Base-by-base conservation (phyloP, 2,329 filamentous ascomycete species). In the Exophiala phaeomuriformis region DNA sequence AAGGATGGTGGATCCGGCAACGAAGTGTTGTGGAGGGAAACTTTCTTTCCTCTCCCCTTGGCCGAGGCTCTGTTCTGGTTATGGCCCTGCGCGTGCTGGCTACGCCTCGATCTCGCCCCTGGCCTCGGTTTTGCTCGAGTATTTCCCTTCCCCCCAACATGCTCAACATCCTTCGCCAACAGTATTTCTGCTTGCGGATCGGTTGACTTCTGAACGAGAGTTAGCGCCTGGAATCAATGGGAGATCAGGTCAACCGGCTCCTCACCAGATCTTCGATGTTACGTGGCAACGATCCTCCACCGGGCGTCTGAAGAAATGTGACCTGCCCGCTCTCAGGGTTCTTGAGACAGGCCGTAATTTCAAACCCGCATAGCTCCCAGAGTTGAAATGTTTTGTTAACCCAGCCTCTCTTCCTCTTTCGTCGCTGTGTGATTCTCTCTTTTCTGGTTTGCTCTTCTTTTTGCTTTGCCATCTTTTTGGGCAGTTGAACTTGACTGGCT, bases 41-140 rank as follows among this genome's bases (percentile, higher is more conserved):
- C 45, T 36, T 47, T 47, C 45, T 35, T 47, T 29, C 31, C 45
- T 47, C 45, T 47, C 33, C 45, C 31, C 27, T 47, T 47, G 5
- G 45, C 45, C 19, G 45, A 47, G 31, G 45, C 45, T 47, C 45
- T 47, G 45, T 47, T 47, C 45, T 47, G 45, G 30, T 47, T 47
- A 27, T 47, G 30, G 45, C 8, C 45, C 45, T 47, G 45, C 30
- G 45, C 45, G 33, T 28, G 7, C 12, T 45, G 42, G 42, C 42
- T 45, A 45, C 42, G 42, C 42, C 28, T 45, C 42, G 42, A 45
- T 30, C 28, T 45, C 42, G 42, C 28, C 31, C 12, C 28, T 30
- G 42, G 42, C 42, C 42, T 45, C 12, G 42, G 42, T 12, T 45
- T 45, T 45, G 42, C 42, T 45, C 42, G 12, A 45, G 42, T 12